Evolutionary conservation across 1,284 basidiomycete species (phyloP).

Genomic region (Vanrija humicola): DNA sequence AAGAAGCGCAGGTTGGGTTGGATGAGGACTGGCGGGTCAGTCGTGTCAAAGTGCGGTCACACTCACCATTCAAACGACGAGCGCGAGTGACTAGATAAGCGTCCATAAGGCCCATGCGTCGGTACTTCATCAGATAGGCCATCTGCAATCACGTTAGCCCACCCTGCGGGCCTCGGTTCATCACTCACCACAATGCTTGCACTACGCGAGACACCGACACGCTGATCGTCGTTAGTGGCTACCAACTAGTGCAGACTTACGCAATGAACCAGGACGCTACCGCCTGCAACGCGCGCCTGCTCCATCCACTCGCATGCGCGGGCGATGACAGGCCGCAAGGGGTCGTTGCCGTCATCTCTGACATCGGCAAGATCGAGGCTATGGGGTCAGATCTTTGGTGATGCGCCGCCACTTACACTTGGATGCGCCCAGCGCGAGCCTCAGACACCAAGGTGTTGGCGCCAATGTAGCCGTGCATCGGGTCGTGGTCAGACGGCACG

Average conservation of each 20-base stretch:
- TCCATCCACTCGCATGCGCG: slow-evolving; percentile 93
- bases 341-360: slow-evolving; percentile 91
- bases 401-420: slow-evolving; percentile 28
- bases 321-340: slow-evolving; percentile 78
- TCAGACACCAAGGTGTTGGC: slow-evolving; percentile 38
- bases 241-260: slow-evolving; percentile 19
- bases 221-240: slow-evolving; percentile 27
- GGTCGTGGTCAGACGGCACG: slow-evolving; percentile 23
- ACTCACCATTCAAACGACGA: slow-evolving; percentile 44
- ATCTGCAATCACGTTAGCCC: slow-evolving; percentile 53
- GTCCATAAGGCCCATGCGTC: slow-evolving; percentile 80
- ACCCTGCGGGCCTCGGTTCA: no score
- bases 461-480: slow-evolving; percentile 27
- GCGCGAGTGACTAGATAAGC: slow-evolving; percentile 65
- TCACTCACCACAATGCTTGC: slow-evolving; percentile 78
- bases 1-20: slow-evolving; percentile 90
- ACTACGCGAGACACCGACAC: slow-evolving; percentile 88
- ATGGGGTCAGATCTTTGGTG: not conserved
- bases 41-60: not conserved
- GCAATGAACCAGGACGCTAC: slow-evolving; percentile 91
- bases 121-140: slow-evolving; percentile 94
- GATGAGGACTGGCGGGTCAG: slow-evolving; percentile 60
- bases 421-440: slow-evolving; percentile 38
- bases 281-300: slow-evolving; percentile 70
- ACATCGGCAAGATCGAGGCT: slow-evolving; percentile 45